Evolutionary conservation across 2,329 filamentous ascomycete species (phyloP), one percentile per base, ranked within the genome.

Genomic region (Phoma sp.): DNA sequence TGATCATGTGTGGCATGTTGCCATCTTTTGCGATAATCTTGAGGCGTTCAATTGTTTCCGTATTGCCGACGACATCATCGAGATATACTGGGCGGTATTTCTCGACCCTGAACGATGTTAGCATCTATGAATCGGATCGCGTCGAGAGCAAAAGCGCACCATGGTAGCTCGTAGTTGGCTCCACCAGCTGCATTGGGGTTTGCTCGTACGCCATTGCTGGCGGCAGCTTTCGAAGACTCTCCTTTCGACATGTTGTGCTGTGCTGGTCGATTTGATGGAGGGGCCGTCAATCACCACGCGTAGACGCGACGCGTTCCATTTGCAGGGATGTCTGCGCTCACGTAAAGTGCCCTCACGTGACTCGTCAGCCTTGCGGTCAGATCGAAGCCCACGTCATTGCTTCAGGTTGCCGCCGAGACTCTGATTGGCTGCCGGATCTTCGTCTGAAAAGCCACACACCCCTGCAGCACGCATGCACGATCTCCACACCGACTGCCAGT

Each of bases 1-100:
- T 98, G 77, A 99, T 98, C 70, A 99, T 86, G 78, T 99, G 95
- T 2, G 95, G 95, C 93, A 99, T 97, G 78, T 99, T 99, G 66
- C 95, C 95, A 79, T 98, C 95, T 76, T 93, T 95, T 41, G 95
- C 93, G 67, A 99, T 98, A 69, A 99, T 98, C 74, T 98, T 98
- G 67, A 99, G 81, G 50, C 95, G 89, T 76, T 98, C 93, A 67
- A 99, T 92, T 1, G 95, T 99, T 75, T 99, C 95, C 18, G 91
- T 96, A 77, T 99, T 99, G 70, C 95, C 95, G 49, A 99, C 95
- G 47, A 99, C 88, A 78, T 99, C 93, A 78, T 98, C 92, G 27
- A 99, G 86, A 77, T 96, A 96, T 47, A 96, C 84, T 1, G 95
- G 95, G 35, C 95, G 86, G 79, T 98, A 99, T 76, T 99, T 99